phyloP scores from a whole-genome alignment of 257 asterid genomes.

The Ballota nigra region DNA sequence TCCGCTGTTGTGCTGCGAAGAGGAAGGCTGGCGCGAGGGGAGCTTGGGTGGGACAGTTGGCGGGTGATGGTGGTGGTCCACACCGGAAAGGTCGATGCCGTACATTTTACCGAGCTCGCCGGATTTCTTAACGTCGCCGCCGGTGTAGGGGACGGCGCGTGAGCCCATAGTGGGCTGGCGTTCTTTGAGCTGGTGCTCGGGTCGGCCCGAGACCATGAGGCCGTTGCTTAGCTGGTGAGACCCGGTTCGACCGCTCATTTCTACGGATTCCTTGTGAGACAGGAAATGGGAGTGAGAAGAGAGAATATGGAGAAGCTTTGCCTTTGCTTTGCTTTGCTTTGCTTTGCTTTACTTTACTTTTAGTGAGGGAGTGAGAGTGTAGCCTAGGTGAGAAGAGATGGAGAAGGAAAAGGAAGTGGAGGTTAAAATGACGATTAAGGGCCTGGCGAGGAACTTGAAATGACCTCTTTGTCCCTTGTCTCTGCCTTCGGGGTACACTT shows the following conservation, averaged over 20 bases:
- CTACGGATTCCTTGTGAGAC: background rate
- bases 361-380: slow-evolving; percentile 25
- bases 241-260: slow-evolving; percentile 72
- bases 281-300: slow-evolving; percentile 14
- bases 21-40: slow-evolving; percentile 54
- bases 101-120: slow-evolving; percentile 92
- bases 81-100: slow-evolving; percentile 55
- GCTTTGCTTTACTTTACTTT: no score
- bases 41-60: slow-evolving; percentile 45
- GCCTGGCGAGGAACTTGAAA: background rate
- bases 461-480: slow-evolving; percentile 30
- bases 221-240: slow-evolving; percentile 94
- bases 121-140: slow-evolving; percentile 86
- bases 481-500: slow-evolving; percentile 14
- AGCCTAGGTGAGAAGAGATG: slow-evolving; percentile 35
- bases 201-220: slow-evolving; percentile 80
- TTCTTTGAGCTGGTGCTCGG: slow-evolving; percentile 68
- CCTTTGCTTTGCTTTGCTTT: no score
- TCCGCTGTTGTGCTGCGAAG: slow-evolving; percentile 74
- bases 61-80: slow-evolving; percentile 53
- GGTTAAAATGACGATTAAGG: slow-evolving; percentile 40
- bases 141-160: slow-evolving; percentile 80
- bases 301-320: slow-evolving; percentile 1
- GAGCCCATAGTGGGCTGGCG: slow-evolving; percentile 71
- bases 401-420: slow-evolving; percentile 9